Percentiles rank a stretch among this genome's conserved stretches.
Evolutionary conservation across 768 basidiomycete genomes (phyloP).

Genomic region (Xanthoconium purpureum): DNA sequence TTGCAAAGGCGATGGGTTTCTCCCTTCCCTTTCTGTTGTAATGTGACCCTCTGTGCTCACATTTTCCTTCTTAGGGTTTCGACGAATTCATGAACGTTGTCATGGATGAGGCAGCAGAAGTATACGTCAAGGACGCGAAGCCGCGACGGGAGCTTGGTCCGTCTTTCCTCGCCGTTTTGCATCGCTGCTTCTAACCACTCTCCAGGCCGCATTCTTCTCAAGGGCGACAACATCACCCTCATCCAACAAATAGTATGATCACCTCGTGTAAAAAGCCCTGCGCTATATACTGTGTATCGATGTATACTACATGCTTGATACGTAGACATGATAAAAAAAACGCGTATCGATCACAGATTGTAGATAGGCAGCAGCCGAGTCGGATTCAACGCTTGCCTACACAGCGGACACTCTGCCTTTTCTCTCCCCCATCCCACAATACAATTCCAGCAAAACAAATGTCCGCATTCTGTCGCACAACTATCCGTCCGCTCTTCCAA

Average conservation of each 20-base stretch:
- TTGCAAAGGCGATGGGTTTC: conserved; percentile 36
- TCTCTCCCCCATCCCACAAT: conserved; percentile 87
- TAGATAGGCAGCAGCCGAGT: conserved; percentile 75
- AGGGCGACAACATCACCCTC: conserved; percentile 98
- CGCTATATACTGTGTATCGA: conserved; percentile 1
- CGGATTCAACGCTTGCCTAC: conserved; percentile 72
- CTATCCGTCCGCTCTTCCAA: conserved; percentile 81
- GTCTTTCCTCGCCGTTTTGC: conserved; percentile 21
- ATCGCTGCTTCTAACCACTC: not conserved
- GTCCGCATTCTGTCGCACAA: conserved; percentile 84
- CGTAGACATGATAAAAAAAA: not conserved
- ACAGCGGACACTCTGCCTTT: conserved; percentile 87
- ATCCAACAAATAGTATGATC: conserved; percentile 66
- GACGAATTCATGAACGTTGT: conserved; percentile 99
- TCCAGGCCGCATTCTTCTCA: conserved; percentile 89
- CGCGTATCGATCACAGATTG: conserved; percentile 57
- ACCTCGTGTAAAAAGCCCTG: conserved; percentile 12
- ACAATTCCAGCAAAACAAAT: conserved; percentile 88
- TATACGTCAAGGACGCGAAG: conserved; percentile 87
- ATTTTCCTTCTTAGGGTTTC: conserved; percentile 65
- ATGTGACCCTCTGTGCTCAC: conserved; percentile 22
- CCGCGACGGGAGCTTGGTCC: conserved; percentile 80
- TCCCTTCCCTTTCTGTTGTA: conserved; percentile 3
- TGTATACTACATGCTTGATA: conserved; percentile 23
- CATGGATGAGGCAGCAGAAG: conserved; percentile 89